Evolutionary conservation across 202 grass and related monocot species (phyloP).

Genomic region (Cymbopogon flexuosus): DNA sequence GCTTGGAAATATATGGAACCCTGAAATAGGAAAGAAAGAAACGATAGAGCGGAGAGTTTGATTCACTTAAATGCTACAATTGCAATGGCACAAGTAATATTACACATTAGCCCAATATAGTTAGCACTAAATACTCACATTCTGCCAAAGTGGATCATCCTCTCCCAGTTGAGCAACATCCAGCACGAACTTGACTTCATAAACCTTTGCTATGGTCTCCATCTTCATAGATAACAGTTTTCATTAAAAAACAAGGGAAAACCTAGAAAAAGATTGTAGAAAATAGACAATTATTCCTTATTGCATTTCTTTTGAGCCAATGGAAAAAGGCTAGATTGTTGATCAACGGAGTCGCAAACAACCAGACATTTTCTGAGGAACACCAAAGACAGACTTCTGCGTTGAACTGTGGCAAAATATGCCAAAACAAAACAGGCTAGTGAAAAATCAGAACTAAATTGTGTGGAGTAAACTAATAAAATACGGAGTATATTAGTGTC

Average conservation of each 20-base stretch:
- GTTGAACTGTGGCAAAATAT: background rate
- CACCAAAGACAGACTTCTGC: background rate
- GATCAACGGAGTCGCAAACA: background rate
- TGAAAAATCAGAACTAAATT: background rate
- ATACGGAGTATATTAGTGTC: background rate
- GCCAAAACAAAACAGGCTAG: background rate
- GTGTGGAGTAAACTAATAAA: background rate
- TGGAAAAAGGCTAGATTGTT: background rate
- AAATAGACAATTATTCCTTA: background rate
- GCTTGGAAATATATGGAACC: slow-evolving; percentile 52
- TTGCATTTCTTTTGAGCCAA: background rate
- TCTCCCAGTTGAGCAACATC: slow-evolving; percentile 55
- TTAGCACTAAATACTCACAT: slow-evolving; percentile 45
- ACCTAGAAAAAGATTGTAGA: background rate
- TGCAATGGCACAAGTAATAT: background rate
- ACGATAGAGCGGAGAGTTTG: background rate
- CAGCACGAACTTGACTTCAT: slow-evolving; percentile 67
- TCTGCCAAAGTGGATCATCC: slow-evolving; percentile 49
- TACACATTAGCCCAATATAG: background rate
- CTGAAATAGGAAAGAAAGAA: slow-evolving; percentile 26
- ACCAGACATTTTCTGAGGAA: background rate
- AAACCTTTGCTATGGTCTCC: slow-evolving; percentile 43
- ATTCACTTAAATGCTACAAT: background rate
- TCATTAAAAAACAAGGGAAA: background rate
- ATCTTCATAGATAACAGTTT: slow-evolving; percentile 56